These are phyloP conservation scores for Asterionellopsis glacialis DNA, from an alignment of 108 stramenopile species.

Conservation along the genomic window DNA sequence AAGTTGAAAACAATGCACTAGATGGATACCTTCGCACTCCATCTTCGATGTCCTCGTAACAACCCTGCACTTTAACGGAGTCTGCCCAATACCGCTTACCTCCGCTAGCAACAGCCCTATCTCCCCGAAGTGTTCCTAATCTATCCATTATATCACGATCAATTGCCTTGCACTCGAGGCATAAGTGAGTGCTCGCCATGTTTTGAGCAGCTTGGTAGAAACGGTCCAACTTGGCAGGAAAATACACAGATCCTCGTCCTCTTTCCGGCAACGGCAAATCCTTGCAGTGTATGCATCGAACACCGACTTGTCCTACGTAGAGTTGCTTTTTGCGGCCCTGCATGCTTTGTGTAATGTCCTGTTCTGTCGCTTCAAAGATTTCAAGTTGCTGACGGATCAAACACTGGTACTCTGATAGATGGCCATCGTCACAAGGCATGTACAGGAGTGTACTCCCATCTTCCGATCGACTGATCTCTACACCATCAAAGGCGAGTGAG, in stretches of 20 bases:
- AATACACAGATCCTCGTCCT: constrained; percentile 54
- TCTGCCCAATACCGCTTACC: constrained; percentile 47
- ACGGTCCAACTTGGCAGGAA: constrained; percentile 35
- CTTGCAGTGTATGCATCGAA: constrained; percentile 55
- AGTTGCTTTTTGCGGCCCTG: constrained; percentile 50
- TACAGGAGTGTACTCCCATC: not conserved
- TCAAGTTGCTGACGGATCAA: constrained; percentile 55
- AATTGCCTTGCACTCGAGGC: constrained; percentile 27
- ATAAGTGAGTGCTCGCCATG: constrained; percentile 18
- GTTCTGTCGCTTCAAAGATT: constrained; percentile 37
- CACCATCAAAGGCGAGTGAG: too few relatives aligned
- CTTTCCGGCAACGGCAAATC: constrained; percentile 25
- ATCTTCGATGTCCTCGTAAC: too few relatives aligned
- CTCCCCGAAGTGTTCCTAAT: constrained; percentile 19
- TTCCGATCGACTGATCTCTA: too few relatives aligned
- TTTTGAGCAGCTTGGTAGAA: constrained; percentile 57
- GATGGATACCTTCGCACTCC: too few relatives aligned
- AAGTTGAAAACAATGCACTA: too few relatives aligned
- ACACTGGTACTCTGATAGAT: constrained; percentile 56
- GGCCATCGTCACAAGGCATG: constrained; percentile 31
- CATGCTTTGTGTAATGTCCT: constrained; percentile 38
- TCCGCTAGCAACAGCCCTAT: constrained; percentile 19
- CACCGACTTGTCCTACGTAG: constrained; percentile 47
- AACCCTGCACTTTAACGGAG: constrained; percentile 15
- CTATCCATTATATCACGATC: constrained; percentile 7